Percentiles rank a stretch among this genome's conserved stretches.
These are phyloP conservation scores for Penicillium sp. DNA, from an alignment of 2,329 filamentous ascomycete species.

Conservation along the genomic window DNA sequence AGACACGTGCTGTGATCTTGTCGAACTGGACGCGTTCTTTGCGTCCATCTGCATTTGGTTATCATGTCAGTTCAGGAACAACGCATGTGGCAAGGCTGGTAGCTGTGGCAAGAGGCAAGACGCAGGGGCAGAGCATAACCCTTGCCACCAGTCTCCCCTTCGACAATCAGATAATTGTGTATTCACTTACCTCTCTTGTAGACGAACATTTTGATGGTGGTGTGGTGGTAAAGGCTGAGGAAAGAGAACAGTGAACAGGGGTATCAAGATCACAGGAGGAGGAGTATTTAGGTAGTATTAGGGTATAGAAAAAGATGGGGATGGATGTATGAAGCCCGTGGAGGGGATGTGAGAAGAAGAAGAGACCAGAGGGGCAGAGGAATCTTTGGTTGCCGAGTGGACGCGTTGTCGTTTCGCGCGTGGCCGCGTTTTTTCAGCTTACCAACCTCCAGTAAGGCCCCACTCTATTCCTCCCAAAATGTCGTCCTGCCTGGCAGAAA, in stretches of 20 bases:
- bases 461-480: not conserved
- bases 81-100: constrained; percentile 17
- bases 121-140: not conserved
- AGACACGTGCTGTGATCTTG: constrained; percentile 99
- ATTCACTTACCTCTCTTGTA: constrained; percentile 57
- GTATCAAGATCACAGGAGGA: constrained; percentile 25
- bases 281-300: constrained; percentile 8
- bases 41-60: constrained; percentile 71
- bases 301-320: constrained; percentile 10
- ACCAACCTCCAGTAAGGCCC: not conserved
- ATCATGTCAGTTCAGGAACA: constrained; percentile 19
- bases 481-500: constrained; percentile 7
- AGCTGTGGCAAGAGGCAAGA: not conserved
- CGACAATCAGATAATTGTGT: not conserved
- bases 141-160: constrained; percentile 1
- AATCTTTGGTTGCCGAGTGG: constrained; percentile 12
- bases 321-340: constrained; percentile 12
- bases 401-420: constrained; percentile 16
- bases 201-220: constrained; percentile 53
- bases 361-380: constrained; percentile 26
- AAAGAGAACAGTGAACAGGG: constrained; percentile 18
- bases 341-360: constrained; percentile 23
- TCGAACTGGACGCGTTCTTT: constrained; percentile 99
- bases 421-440: constrained; percentile 21
- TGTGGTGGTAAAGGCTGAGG: constrained; percentile 6